Evolutionary conservation across 2,329 filamentous ascomycete species (phyloP).

Genomic region (Cercospora canescens): DNA sequence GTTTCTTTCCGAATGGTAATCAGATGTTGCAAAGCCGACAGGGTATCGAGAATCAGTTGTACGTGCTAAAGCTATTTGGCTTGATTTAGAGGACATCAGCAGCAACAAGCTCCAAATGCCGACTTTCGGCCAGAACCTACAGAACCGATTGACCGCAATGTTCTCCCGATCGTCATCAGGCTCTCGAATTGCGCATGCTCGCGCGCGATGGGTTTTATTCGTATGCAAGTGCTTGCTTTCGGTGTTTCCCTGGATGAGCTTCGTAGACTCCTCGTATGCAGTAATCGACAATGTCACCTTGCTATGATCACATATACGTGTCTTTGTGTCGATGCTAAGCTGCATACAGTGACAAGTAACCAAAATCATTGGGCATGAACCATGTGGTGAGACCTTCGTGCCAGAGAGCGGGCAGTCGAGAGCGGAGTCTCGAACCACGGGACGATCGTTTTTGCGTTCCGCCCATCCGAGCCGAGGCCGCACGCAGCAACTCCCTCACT

Average conservation of each 20-base stretch:
- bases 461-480: constrained; percentile 3
- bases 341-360: not conserved
- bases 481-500: not conserved
- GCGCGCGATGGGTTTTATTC: not conserved
- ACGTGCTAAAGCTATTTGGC: not conserved
- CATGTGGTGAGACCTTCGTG: no score
- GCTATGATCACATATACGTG: not conserved
- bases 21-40: not conserved
- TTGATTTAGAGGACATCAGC: not conserved
- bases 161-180: not conserved
- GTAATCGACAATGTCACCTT: not conserved
- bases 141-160: not conserved
- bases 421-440: not conserved
- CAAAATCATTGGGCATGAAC: no score
- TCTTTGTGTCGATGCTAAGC: not conserved
- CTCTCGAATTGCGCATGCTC: not conserved
- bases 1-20: no score
- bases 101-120: not conserved
- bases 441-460: not conserved
- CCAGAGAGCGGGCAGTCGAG: not conserved
- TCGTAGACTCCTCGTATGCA: not conserved
- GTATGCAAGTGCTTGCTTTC: not conserved
- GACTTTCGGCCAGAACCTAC: not conserved
- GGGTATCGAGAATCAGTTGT: not conserved
- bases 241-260: not conserved